Conservation (phyloP, 208 protist genomes). For the Crithidia sp. region DNA sequence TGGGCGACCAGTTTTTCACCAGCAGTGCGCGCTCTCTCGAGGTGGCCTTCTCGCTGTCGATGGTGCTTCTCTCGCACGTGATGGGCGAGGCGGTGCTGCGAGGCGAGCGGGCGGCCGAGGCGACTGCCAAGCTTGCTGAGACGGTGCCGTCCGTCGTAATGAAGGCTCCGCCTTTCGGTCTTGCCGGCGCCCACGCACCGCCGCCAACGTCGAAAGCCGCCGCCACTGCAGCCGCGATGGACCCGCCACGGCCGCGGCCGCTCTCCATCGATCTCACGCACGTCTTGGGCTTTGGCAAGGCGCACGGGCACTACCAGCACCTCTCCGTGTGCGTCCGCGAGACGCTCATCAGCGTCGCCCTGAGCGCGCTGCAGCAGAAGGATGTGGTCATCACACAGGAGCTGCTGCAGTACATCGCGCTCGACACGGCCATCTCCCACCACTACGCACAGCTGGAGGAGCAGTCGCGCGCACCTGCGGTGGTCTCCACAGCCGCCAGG, state of each 20-base stretch:
- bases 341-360: constrained; percentile 24
- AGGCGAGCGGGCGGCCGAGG: neutral
- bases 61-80: constrained; percentile 38
- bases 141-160: constrained; percentile 1
- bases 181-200: neutral
- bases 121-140: neutral
- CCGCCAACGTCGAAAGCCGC: neutral
- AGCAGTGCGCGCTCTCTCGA: constrained; percentile 26
- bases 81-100: constrained; percentile 25
- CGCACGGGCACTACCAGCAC: constrained; percentile 18
- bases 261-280: constrained; percentile 22
- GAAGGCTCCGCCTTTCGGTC: constrained; percentile 3
- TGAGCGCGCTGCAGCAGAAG: constrained; percentile 32
- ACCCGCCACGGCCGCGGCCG: neutral
- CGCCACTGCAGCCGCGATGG: neutral
- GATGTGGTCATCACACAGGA: constrained; percentile 28
- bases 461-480: neutral
- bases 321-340: constrained; percentile 23
- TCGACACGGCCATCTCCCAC: constrained; percentile 31
- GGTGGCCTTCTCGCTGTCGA: constrained; percentile 28
- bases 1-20: constrained; percentile 22
- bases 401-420: constrained; percentile 32
- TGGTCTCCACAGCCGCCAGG: neutral
- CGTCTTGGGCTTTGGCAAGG: constrained; percentile 27
- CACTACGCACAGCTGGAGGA: constrained; percentile 16